Conservation (phyloP, 176 grass and related monocot genomes). For the Puccinellia tenuiflora region DNA sequence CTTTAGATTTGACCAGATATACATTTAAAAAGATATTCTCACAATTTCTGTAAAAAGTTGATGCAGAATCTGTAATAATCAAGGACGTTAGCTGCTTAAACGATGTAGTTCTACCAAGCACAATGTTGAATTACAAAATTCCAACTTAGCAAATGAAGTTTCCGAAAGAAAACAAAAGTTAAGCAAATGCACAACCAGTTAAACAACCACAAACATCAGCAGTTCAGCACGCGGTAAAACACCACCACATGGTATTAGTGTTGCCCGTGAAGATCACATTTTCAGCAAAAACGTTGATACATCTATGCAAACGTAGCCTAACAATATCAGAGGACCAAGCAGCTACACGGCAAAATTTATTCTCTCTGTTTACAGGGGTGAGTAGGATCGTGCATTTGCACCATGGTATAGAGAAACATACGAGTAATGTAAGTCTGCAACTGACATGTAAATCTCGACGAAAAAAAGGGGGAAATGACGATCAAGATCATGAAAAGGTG, state of each 20-base stretch:
- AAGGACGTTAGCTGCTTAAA: not conserved
- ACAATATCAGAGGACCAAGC: constrained; percentile 1
- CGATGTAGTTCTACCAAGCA: not conserved
- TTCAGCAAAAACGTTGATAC: not conserved
- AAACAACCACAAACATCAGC: not conserved
- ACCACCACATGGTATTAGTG: not conserved
- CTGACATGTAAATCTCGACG: not conserved
- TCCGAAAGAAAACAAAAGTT: not conserved
- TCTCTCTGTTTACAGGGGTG: constrained; percentile 27
- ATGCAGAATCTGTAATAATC: not conserved
- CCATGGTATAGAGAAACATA: constrained; percentile 20
- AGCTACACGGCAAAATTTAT: constrained; percentile 38
- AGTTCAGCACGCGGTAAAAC: not conserved
- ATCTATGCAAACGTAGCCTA: not conserved
- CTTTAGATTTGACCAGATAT: not conserved
- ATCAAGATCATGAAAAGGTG: constrained; percentile 50
- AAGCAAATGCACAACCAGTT: not conserved
- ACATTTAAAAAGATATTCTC: no score
- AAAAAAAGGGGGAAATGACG: not conserved
- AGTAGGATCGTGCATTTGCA: constrained; percentile 15
- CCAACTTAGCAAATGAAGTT: not conserved
- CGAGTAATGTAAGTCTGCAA: not conserved
- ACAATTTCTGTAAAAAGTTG: not conserved
- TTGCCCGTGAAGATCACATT: not conserved
- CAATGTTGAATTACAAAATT: not conserved